A percentile compares a stretch with the other conserved stretches of the same genome.
Conservation (phyloP, 2,329 filamentous ascomycete genomes). For the Microcera coccophila region DNA sequence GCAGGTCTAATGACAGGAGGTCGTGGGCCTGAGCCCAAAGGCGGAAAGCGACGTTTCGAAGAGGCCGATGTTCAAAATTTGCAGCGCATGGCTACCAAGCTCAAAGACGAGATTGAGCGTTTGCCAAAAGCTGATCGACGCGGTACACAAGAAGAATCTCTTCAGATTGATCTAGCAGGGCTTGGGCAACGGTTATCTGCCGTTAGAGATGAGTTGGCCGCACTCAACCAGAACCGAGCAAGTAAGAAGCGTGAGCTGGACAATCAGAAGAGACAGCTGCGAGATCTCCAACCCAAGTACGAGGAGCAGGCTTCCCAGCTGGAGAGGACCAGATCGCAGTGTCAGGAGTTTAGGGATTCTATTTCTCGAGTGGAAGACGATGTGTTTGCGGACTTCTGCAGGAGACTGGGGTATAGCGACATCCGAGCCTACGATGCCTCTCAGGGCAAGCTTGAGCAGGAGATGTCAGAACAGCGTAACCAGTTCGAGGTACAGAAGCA, state of each 20-base stretch:
- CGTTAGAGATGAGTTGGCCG: slow-evolving; percentile 69
- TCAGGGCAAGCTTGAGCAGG: slow-evolving; percentile 87
- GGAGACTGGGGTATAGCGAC: slow-evolving; percentile 77
- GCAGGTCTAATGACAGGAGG: slow-evolving; percentile 96
- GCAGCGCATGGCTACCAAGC: slow-evolving; percentile 69
- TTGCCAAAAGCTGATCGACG: slow-evolving; percentile 76
- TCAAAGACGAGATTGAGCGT: slow-evolving; percentile 71
- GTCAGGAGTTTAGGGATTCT: slow-evolving; percentile 53
- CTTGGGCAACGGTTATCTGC: slow-evolving; percentile 73
- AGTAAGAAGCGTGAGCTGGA: slow-evolving; percentile 81
- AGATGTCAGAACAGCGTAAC: slow-evolving; percentile 79
- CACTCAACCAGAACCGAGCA: slow-evolving; percentile 75
- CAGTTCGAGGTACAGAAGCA: slow-evolving; percentile 83
- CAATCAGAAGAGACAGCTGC: slow-evolving; percentile 67
- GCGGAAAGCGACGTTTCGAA: slow-evolving; percentile 77
- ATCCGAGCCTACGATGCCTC: slow-evolving; percentile 92
- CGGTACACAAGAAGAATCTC: slow-evolving; percentile 70
- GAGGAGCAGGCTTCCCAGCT: slow-evolving; percentile 67
- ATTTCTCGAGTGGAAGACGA: slow-evolving; percentile 83
- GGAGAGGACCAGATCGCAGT: slow-evolving; percentile 50
- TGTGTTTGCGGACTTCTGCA: slow-evolving; percentile 82
- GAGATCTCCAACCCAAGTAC: slow-evolving; percentile 74
- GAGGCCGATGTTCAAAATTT: slow-evolving; percentile 85
- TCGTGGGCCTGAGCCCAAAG: slow-evolving; percentile 70
- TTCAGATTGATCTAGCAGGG: slow-evolving; percentile 75